Evolutionary conservation across 2,329 filamentous ascomycete genomes (phyloP), one percentile per base, ranked within the genome.

Genomic region (Drechslera avenae): DNA sequence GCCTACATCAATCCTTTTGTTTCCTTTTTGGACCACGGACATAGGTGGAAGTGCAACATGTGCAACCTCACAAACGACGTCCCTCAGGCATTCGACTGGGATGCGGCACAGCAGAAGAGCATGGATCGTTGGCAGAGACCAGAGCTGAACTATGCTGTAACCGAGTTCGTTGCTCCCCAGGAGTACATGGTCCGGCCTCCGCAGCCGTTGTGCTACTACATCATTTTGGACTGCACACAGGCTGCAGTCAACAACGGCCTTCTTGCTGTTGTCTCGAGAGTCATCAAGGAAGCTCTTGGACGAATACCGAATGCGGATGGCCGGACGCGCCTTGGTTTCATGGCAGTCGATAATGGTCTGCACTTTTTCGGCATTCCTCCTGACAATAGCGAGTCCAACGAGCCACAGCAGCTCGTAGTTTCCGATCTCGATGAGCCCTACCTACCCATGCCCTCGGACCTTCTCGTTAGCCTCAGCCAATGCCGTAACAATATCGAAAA

Each of bases 21-120:
- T 52, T 61, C 90, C 39, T 99, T 99, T 78, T 79, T 99, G 54
- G 94, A 99, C 67, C 91, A 97, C 70, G 94, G 94, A 39, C 94
- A 99, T 77, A 85, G 94, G 70, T 99, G 94, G 94, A 88, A 93
- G 69, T 99, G 94, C 79, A 99, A 99, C 78, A 97, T 99, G 92
- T 99, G 94, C 76, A 97, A 96, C 75, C 81, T 99, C 59, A 97
- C 92, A 63, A 99, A 99, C 73, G 94, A 99, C 66, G 93, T 97
- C 32, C 94, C 94, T n/a, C 94, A 99, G 56, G 92, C 92, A 31
- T 99, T 99, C 62, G 94, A 99, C 73, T 99, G 94, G 94, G 94
- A 99, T 75, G 87, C 91, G 28, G 88, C 90, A 36, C 82, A 91
- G 46, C 93, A 97, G 75, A 92, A 96, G 79, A 89, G 86, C 44